These are phyloP conservation scores for Cyclotella kingstonii DNA, from an alignment of 108 stramenopile species.

Conservation along the genomic window DNA sequence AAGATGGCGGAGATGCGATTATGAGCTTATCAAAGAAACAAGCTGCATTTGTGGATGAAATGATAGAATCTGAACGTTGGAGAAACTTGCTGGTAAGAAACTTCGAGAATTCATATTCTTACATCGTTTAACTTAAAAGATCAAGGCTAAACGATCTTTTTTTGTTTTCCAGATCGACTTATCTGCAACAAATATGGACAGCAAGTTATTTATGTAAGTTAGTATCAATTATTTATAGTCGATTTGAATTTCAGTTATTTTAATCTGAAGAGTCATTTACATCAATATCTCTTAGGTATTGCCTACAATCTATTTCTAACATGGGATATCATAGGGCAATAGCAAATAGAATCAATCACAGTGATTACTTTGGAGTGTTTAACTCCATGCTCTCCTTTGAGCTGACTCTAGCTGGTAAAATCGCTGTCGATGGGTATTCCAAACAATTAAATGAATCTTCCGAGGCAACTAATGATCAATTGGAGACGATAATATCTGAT, in stretches of 20 bases:
- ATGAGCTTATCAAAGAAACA: slow-evolving; percentile 65
- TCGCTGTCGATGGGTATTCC: slow-evolving; percentile 53
- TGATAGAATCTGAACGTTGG: slow-evolving; percentile 80
- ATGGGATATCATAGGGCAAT: slow-evolving; percentile 84
- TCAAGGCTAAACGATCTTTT: neutral
- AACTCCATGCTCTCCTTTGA: slow-evolving; percentile 78
- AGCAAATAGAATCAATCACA: slow-evolving; percentile 79
- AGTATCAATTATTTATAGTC: neutral
- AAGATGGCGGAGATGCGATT: slow-evolving; percentile 66
- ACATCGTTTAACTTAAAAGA: too few species aligned
- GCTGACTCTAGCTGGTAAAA: slow-evolving; percentile 54
- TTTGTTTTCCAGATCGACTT: slow-evolving; percentile 58
- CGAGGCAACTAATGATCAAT: slow-evolving; percentile 36
- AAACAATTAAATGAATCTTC: slow-evolving; percentile 25
- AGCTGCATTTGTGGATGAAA: slow-evolving; percentile 76
- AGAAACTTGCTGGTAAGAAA: slow-evolving; percentile 54
- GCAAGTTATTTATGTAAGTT: slow-evolving; percentile 59
- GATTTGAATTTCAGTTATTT: neutral
- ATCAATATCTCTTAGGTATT: slow-evolving; percentile 37
- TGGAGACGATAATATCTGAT: slow-evolving; percentile 55
- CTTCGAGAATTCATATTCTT: too few species aligned
- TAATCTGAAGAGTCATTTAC: neutral
- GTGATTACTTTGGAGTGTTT: slow-evolving; percentile 84
- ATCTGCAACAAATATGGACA: slow-evolving; percentile 74
- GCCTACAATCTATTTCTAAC: slow-evolving; percentile 73